Conservation (phyloP, 176 grass and related monocot genomes). For the Carex pumila region DNA sequence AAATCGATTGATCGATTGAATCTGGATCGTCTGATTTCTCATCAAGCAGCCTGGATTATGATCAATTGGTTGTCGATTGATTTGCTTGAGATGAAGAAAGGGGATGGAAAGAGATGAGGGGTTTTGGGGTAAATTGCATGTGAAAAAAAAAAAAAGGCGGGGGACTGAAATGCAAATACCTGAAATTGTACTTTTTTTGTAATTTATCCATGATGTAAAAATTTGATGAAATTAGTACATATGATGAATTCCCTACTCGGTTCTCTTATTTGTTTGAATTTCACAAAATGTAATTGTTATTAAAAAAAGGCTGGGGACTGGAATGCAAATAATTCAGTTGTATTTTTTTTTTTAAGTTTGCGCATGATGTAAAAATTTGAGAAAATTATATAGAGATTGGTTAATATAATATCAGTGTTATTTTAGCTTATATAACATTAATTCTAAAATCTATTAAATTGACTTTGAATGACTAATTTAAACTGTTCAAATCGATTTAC, state of each 20-base stretch:
- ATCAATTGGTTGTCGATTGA: background rate
- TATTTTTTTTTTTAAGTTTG: too few species aligned
- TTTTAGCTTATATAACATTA: too few species aligned
- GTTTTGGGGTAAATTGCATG: background rate
- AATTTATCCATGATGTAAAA: background rate
- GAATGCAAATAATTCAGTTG: background rate
- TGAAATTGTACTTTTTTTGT: too few species aligned
- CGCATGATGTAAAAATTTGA: too few species aligned
- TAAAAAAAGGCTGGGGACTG: background rate
- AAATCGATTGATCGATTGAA: background rate
- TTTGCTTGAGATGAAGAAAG: background rate
- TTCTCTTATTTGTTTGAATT: background rate
- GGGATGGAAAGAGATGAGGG: background rate
- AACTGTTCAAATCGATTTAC: too few species aligned
- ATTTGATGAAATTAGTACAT: too few species aligned
- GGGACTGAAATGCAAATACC: background rate
- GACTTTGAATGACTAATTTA: too few species aligned
- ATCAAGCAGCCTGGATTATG: background rate
- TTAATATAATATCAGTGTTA: too few species aligned
- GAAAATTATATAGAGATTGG: too few species aligned
- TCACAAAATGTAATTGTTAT: background rate
- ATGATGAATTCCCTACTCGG: too few species aligned
- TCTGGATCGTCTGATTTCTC: background rate
- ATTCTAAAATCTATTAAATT: too few species aligned
- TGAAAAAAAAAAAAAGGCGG: background rate